Evolutionary conservation across 1,284 basidiomycete genomes (phyloP).

Genomic region (Phylloboletellus chloephorus): DNA sequence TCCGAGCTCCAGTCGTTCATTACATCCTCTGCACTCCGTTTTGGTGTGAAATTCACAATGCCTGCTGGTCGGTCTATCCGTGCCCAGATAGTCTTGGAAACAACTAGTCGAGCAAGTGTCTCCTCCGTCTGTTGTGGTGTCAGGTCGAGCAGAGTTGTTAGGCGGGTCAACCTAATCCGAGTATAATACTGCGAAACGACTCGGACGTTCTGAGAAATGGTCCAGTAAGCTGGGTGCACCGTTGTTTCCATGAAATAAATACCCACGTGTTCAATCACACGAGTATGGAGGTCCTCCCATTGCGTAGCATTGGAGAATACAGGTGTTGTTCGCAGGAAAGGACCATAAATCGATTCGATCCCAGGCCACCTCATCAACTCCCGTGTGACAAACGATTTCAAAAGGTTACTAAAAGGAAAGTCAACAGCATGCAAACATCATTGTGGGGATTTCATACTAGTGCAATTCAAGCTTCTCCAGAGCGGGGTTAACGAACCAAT

Average conservation of each 20-base stretch:
- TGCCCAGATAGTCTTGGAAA: conserved; percentile 88
- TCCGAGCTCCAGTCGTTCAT: conserved; percentile 98
- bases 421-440: conserved; percentile 9
- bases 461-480: conserved; percentile 80
- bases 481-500: conserved; percentile 74
- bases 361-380: conserved; percentile 99
- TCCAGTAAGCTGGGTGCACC: conserved; percentile 7
- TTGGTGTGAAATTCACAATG: conserved; percentile 80
- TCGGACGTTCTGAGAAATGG: conserved; percentile 77
- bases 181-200: conserved; percentile 94
- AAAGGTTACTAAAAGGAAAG: conserved; percentile 63
- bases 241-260: background rate
- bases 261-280: conserved; percentile 94
- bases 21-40: conserved; percentile 77
- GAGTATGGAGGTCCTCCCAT: conserved; percentile 94
- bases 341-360: conserved; percentile 88
- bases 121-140: conserved; percentile 79
- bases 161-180: conserved; percentile 79
- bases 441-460: conserved; percentile 53
- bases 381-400: conserved; percentile 94
- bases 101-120: conserved; percentile 84
- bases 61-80: conserved; percentile 91
- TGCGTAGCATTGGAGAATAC: conserved; percentile 80
- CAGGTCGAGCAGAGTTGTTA: conserved; percentile 87
- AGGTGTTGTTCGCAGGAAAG: conserved; percentile 72